phyloP scores from a whole-genome alignment of 805 yeast genomes.

The Isabelozyma gotoi region DNA sequence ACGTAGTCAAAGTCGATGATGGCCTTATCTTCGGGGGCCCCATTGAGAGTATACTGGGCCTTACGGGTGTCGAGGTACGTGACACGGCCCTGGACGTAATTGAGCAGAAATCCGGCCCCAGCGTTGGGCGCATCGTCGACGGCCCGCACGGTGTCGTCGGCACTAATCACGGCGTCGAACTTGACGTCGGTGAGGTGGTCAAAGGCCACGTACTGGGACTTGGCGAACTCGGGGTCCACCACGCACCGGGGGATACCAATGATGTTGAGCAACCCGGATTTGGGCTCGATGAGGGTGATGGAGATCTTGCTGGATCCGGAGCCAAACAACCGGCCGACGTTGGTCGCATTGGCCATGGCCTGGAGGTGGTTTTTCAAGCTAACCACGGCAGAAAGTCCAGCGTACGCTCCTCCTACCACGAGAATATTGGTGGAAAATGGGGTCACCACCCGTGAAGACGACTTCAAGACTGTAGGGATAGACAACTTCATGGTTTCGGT shows the following conservation, averaged over 20 bases:
- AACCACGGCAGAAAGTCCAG: conserved; percentile 37
- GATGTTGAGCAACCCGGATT: conserved; percentile 38
- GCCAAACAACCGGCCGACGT: too few relatives aligned
- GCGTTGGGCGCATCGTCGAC: conserved; percentile 7
- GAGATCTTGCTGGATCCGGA: conserved; percentile 13
- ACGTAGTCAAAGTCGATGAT: conserved; percentile 44
- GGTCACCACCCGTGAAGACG: background rate
- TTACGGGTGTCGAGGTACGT: conserved; percentile 19
- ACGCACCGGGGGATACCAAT: conserved; percentile 40
- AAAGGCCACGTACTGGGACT: conserved; percentile 35
- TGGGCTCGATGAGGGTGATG: conserved; percentile 39
- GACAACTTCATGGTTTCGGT: background rate
- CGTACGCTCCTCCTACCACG: conserved; percentile 42
- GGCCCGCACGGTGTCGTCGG: conserved; percentile 19
- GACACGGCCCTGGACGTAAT: conserved; percentile 35
- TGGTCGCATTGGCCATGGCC: background rate
- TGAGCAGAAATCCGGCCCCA: conserved; percentile 18
- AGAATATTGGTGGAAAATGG: conserved; percentile 33
- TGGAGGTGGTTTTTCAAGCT: conserved; percentile 25
- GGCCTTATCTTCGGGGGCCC: conserved; percentile 5
- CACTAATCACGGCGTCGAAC: conserved; percentile 27
- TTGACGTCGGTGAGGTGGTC: conserved; percentile 25
- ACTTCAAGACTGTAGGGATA: background rate
- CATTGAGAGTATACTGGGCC: conserved; percentile 26
- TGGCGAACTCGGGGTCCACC: conserved; percentile 38